Percentiles rank a stretch among this genome's conserved stretches.
Conservation (phyloP, 768 basidiomycete genomes). For the Pleurotus cornucopiae region DNA sequence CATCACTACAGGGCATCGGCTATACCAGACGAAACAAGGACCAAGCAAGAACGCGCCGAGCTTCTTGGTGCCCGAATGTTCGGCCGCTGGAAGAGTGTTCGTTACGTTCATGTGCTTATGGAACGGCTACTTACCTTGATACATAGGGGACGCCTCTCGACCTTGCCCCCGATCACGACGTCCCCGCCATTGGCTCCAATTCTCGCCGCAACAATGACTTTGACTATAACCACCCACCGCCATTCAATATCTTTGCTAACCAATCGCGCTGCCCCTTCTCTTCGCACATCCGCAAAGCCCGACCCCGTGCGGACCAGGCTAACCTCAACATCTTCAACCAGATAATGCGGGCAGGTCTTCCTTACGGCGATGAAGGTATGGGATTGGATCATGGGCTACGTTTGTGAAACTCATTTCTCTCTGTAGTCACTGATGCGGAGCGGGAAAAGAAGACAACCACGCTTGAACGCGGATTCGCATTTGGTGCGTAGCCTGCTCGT, state of each 20-base stretch:
- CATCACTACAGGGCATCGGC: slow-evolving; percentile 10
- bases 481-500: background rate
- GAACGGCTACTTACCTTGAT: background rate
- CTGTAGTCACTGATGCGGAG: background rate
- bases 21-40: slow-evolving; percentile 8
- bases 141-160: slow-evolving; percentile 4
- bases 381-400: too few species aligned
- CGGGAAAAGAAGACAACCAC: background rate
- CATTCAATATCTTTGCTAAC: background rate
- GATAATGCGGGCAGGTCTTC: slow-evolving; percentile 28
- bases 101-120: background rate
- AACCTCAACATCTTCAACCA: slow-evolving; percentile 10
- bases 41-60: slow-evolving; percentile 17
- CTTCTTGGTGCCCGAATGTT: slow-evolving; percentile 27
- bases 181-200: slow-evolving; percentile 13
- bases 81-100: slow-evolving; percentile 27
- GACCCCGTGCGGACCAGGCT: slow-evolving; percentile 20
- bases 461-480: background rate
- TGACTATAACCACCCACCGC: slow-evolving; percentile 14
- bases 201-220: slow-evolving; percentile 22
- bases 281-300: slow-evolving; percentile 22
- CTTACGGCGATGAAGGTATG: slow-evolving; percentile 24
- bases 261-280: slow-evolving; percentile 22
- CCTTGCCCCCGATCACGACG: slow-evolving; percentile 12
- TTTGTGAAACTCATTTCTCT: background rate